phyloP scores from a whole-genome alignment of 805 yeast species.

The Jamesozyma jinghongensis region DNA sequence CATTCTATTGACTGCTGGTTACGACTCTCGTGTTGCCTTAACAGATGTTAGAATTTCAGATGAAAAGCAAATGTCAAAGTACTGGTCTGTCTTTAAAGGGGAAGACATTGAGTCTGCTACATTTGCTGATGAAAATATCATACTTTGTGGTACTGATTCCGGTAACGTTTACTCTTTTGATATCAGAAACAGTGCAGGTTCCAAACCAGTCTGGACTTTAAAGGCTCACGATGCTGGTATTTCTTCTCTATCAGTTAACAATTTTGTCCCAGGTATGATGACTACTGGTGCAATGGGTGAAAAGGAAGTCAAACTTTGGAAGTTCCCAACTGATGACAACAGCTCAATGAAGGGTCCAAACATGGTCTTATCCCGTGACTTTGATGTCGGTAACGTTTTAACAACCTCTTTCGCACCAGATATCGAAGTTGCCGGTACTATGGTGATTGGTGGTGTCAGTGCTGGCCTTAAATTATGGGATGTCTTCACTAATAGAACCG shows the following conservation, averaged over 20 bases:
- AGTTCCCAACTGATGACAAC: constrained; percentile 40
- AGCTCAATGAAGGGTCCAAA: constrained; percentile 46
- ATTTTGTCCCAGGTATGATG: constrained; percentile 58
- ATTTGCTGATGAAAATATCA: constrained; percentile 54
- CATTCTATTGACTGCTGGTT: constrained; percentile 81
- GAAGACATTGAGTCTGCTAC: constrained; percentile 80
- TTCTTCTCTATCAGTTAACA: constrained; percentile 66
- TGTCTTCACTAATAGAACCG: constrained; percentile 69
- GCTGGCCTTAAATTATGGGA: constrained; percentile 91
- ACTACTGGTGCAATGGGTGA: constrained; percentile 91
- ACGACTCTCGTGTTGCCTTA: constrained; percentile 75
- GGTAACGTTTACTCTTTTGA: constrained; percentile 89
- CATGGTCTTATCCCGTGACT: constrained; percentile 83
- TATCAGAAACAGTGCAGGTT: constrained; percentile 48
- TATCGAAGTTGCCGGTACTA: constrained; percentile 71
- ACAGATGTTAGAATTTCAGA: constrained; percentile 75
- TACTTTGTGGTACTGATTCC: constrained; percentile 83
- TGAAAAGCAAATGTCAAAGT: constrained; percentile 48
- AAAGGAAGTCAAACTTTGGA: constrained; percentile 81
- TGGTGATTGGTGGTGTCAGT: constrained; percentile 79
- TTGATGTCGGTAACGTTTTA: constrained; percentile 89
- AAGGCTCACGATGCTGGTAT: constrained; percentile 97
- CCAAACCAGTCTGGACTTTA: constrained; percentile 80
- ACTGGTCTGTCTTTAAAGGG: constrained; percentile 51
- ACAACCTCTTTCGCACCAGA: constrained; percentile 79